phyloP scores from a whole-genome alignment of 306 rosid genomes.

The Pyrus betulifolia region DNA sequence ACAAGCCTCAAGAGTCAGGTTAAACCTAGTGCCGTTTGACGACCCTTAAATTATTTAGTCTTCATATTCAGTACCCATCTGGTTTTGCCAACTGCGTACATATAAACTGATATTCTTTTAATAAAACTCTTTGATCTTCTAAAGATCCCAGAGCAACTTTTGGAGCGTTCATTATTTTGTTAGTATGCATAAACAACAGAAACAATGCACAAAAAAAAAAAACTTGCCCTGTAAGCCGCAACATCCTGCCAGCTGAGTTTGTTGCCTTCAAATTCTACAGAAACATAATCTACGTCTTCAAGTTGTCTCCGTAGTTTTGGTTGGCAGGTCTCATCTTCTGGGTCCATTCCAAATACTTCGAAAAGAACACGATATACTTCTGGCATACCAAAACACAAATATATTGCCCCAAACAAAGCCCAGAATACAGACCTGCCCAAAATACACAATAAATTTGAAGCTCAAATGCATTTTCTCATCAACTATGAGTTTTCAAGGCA shows the following conservation, averaged over 20 bases:
- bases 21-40: neutral
- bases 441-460: slow-evolving; percentile 17
- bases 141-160: neutral
- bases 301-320: slow-evolving; percentile 84
- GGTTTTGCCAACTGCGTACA: slow-evolving; percentile 2
- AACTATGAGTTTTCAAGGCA: neutral
- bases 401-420: slow-evolving; percentile 96
- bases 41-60: neutral
- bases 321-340: slow-evolving; percentile 76
- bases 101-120: neutral
- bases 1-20: neutral
- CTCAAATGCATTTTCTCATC: neutral
- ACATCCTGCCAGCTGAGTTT: slow-evolving; percentile 91
- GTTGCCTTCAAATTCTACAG: slow-evolving; percentile 71
- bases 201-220: slow-evolving; percentile 6
- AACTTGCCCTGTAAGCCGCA: slow-evolving; percentile 70
- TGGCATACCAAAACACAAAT: slow-evolving; percentile 89
- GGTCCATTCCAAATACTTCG: slow-evolving; percentile 97
- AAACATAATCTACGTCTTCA: slow-evolving; percentile 90
- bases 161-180: neutral
- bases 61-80: neutral
- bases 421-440: slow-evolving; percentile 77
- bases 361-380: slow-evolving; percentile 96
- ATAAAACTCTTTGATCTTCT: neutral
- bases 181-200: slow-evolving; percentile 2